These are phyloP conservation scores for Aureobasidium sp. DNA, from an alignment of 2,329 filamentous ascomycete species.

Conservation along the genomic window DNA sequence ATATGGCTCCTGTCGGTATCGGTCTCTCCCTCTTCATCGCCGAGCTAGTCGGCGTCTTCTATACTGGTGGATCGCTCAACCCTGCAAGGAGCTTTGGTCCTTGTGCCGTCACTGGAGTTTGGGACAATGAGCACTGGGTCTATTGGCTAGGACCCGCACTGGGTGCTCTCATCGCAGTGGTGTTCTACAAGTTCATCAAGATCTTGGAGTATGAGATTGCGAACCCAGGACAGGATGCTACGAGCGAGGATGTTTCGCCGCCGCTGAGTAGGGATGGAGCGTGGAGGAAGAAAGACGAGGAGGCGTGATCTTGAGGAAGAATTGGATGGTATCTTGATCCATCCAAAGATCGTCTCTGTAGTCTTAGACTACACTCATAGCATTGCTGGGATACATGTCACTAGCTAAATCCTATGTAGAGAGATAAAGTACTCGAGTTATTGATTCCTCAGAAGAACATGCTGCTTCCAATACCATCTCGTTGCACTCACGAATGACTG, in stretches of 20 bases:
- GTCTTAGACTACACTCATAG: no score
- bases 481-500: no score
- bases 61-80: constrained; percentile 37
- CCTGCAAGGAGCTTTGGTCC: constrained; percentile 35
- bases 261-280: neutral
- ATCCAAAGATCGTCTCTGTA: no score
- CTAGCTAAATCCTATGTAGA: no score
- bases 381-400: no score
- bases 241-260: neutral
- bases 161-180: constrained; percentile 24
- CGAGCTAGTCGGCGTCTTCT: constrained; percentile 41
- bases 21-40: constrained; percentile 61
- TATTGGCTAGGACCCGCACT: constrained; percentile 24
- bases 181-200: constrained; percentile 34
- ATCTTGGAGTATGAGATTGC: constrained; percentile 35
- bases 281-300: neutral
- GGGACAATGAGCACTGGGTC: constrained; percentile 35
- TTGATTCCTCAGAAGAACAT: no score
- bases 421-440: no score
- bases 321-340: no score
- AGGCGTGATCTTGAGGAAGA: neutral
- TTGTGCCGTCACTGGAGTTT: constrained; percentile 30
- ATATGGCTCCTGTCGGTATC: constrained; percentile 62
- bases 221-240: constrained; percentile 26
- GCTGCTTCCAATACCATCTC: no score